Evolutionary conservation across 1,284 basidiomycete genomes (phyloP).

Genomic region (Tetrapyrgos nigripes): DNA sequence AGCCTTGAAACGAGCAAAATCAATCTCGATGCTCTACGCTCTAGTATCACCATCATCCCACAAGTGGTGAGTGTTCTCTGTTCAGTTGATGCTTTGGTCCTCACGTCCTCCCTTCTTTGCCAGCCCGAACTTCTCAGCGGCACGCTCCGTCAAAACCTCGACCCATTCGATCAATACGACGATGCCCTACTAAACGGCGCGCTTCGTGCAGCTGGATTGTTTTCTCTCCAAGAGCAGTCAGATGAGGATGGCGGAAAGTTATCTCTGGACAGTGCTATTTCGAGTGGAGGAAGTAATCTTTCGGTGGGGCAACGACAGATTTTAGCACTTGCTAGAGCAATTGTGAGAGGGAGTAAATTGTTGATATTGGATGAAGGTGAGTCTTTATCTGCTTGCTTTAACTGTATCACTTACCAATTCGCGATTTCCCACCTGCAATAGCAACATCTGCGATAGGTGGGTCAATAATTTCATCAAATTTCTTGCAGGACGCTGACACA

Average conservation of each 20-base stretch:
- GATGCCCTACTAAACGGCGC: conserved; percentile 52
- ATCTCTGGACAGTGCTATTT: conserved; percentile 59
- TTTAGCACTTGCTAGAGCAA: conserved; percentile 19
- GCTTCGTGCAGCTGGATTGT: conserved; percentile 47
- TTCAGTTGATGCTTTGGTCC: neutral
- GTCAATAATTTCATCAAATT: conserved; percentile 9
- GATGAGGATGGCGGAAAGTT: conserved; percentile 58
- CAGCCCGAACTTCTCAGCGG: conserved; percentile 58
- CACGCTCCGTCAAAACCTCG: conserved; percentile 52
- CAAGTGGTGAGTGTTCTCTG: conserved; percentile 49
- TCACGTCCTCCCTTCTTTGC: conserved; percentile 27
- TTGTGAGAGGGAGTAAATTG: conserved; percentile 60
- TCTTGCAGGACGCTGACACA: conserved; percentile 7
- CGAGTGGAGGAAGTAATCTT: conserved; percentile 52
- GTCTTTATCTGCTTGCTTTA: conserved; percentile 6
- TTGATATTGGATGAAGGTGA: conserved; percentile 67
- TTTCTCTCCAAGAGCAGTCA: conserved; percentile 50
- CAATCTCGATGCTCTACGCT: conserved; percentile 70
- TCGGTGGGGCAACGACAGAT: conserved; percentile 51
- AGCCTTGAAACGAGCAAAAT: conserved; percentile 49
- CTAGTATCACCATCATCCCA: conserved; percentile 68
- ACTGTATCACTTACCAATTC: too few relatives aligned
- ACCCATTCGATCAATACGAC: conserved; percentile 64
- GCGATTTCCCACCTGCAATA: conserved; percentile 20
- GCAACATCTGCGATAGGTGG: conserved; percentile 61